A percentile compares a stretch with the other conserved stretches of the same genome.
phyloP scores from a whole-genome alignment of 192 early-diverging fungal species.

The Coemansia furcata region DNA sequence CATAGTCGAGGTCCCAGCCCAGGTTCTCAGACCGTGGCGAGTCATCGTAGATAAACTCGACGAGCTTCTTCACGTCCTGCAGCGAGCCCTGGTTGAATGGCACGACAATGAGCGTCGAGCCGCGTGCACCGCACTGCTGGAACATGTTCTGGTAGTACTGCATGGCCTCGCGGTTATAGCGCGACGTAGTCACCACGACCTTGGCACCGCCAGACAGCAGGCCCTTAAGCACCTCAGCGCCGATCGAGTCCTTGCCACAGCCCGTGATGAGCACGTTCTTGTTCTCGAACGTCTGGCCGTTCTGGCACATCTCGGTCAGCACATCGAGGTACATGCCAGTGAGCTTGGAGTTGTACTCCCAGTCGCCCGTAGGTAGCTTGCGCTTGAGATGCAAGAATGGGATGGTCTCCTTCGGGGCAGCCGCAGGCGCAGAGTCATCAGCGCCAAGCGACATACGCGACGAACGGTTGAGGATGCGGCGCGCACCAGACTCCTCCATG shows the following conservation, averaged over 20 bases:
- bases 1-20: slow-evolving; percentile 86
- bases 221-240: slow-evolving; percentile 78
- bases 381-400: slow-evolving; percentile 37
- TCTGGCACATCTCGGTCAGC: slow-evolving; percentile 69
- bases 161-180: slow-evolving; percentile 60
- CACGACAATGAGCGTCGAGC: slow-evolving; percentile 80
- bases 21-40: slow-evolving; percentile 65
- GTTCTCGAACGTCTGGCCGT: slow-evolving; percentile 64
- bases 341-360: slow-evolving; percentile 14
- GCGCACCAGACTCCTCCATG: slow-evolving; percentile 58
- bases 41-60: slow-evolving; percentile 78
- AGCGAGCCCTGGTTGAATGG: slow-evolving; percentile 91
- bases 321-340: slow-evolving; percentile 35
- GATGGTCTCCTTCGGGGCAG: slow-evolving; percentile 70
- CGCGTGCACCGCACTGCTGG: slow-evolving; percentile 81
- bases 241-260: slow-evolving; percentile 87
- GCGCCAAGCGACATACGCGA: slow-evolving; percentile 26
- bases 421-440: slow-evolving; percentile 54
- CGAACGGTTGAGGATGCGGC: slow-evolving; percentile 41
- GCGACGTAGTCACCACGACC: slow-evolving; percentile 83
- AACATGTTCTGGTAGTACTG: slow-evolving; percentile 86
- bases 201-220: slow-evolving; percentile 66
- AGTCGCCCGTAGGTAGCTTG: slow-evolving; percentile 10
- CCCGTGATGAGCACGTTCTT: slow-evolving; percentile 85
- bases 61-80: slow-evolving; percentile 70